phyloP scores from a whole-genome alignment of 139 green algal genomes.

The Astrephomene gubernaculifera region DNA sequence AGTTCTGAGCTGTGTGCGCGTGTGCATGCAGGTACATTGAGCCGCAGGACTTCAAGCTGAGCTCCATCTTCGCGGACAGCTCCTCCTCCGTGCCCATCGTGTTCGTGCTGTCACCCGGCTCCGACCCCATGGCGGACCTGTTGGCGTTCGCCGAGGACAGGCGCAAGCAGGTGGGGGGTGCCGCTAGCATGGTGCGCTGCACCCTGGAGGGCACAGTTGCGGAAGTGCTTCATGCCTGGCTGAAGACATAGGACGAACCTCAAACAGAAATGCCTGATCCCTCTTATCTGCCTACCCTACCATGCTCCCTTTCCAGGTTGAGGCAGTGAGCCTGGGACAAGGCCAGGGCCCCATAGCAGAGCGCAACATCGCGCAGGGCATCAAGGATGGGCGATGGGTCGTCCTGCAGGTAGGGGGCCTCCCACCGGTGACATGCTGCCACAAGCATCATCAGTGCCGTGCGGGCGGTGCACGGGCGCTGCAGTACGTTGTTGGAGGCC shows the following conservation, averaged over 20 bases:
- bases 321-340: conserved; percentile 79
- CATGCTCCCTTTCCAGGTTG: no score
- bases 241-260: no score
- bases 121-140: conserved; percentile 74
- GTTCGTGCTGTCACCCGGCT: conserved; percentile 76
- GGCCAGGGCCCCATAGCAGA: conserved; percentile 80
- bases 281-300: no score
- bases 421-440: no score
- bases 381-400: conserved; percentile 79
- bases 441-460: no score
- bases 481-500: no score
- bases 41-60: conserved; percentile 77
- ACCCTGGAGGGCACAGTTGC: no score
- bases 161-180: conserved; percentile 63
- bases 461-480: no score
- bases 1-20: not conserved
- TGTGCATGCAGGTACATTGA: conserved; percentile 71
- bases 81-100: conserved; percentile 69
- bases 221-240: no score
- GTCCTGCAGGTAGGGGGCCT: conserved; percentile 58
- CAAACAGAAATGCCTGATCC: no score
- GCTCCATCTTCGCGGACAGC: conserved; percentile 73
- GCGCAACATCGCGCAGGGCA: conserved; percentile 67
- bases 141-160: conserved; percentile 80
- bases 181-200: no score